phyloP scores from a whole-genome alignment of 2,329 filamentous ascomycete species.

The Chalara sp. region DNA sequence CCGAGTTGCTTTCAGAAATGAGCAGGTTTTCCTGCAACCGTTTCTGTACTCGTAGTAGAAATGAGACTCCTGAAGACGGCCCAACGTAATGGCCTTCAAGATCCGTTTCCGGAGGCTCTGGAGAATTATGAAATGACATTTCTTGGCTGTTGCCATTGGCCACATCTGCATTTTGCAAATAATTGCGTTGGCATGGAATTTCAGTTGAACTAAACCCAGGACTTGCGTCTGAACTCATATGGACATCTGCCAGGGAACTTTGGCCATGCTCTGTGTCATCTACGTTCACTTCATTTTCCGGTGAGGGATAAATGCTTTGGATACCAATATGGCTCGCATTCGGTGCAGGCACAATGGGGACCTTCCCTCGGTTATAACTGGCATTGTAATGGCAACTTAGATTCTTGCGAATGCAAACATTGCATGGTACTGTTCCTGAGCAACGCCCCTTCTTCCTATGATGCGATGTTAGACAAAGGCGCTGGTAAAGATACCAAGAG shows the following conservation, averaged over 20 bases:
- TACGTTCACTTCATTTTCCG: neutral
- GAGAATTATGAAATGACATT: slow-evolving; percentile 31
- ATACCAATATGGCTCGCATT: neutral
- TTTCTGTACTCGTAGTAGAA: slow-evolving; percentile 43
- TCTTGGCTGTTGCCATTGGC: slow-evolving; percentile 4
- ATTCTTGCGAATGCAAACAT: slow-evolving; percentile 23
- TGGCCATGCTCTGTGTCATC: neutral
- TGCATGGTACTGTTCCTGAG: slow-evolving; percentile 33
- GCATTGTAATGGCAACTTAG: slow-evolving; percentile 41
- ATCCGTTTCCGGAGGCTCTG: slow-evolving; percentile 39
- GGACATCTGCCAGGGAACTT: too few species aligned
- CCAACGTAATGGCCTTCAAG: slow-evolving; percentile 41
- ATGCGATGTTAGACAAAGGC: neutral
- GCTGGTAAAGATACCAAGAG: neutral
- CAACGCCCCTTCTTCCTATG: slow-evolving; percentile 33
- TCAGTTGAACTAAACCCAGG: neutral
- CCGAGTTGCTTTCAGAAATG: slow-evolving; percentile 33
- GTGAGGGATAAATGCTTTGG: neutral
- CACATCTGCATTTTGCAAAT: neutral
- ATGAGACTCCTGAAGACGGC: slow-evolving; percentile 40
- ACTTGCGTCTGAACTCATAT: too few species aligned
- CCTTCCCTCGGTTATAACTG: slow-evolving; percentile 39
- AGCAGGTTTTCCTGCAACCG: slow-evolving; percentile 35
- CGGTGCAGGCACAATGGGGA: slow-evolving; percentile 29
- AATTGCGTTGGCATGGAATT: neutral